Conservation (phyloP, 108 stramenopile genomes). For the Skeletonema potamos region DNA sequence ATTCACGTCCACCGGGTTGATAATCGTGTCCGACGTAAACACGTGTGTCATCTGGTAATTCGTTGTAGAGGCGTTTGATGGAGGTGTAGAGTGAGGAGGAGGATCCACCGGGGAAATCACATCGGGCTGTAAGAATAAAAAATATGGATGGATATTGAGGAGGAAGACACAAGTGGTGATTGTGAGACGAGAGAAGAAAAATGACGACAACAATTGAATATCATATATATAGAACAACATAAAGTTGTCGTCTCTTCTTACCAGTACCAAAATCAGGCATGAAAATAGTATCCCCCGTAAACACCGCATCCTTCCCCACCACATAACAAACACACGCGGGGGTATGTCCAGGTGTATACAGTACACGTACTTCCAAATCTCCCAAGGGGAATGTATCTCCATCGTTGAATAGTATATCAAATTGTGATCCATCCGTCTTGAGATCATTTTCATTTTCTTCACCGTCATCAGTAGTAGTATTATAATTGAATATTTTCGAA, state of each 20-base stretch:
- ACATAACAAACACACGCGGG: slow-evolving; percentile 53
- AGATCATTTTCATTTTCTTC: too few species aligned
- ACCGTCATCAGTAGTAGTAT: too few species aligned
- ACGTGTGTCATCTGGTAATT: slow-evolving; percentile 39
- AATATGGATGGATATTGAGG: too few species aligned
- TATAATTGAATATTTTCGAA: slow-evolving; percentile 38
- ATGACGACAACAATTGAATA: too few species aligned
- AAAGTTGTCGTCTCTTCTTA: too few species aligned
- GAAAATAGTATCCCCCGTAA: slow-evolving; percentile 53
- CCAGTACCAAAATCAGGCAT: slow-evolving; percentile 50
- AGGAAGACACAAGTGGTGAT: too few species aligned
- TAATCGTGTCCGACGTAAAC: slow-evolving; percentile 54
- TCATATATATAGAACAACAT: too few species aligned
- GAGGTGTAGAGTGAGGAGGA: slow-evolving; percentile 29
- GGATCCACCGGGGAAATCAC: slow-evolving; percentile 50
- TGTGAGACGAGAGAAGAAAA: too few species aligned
- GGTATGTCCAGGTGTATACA: slow-evolving; percentile 53
- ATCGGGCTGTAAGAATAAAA: too few species aligned
- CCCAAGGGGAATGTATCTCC: slow-evolving; percentile 40
- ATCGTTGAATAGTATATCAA: slow-evolving; percentile 41
- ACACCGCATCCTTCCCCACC: slow-evolving; percentile 28
- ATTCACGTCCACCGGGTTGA: slow-evolving; percentile 40
- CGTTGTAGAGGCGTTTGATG: slow-evolving; percentile 20
- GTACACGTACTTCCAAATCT: slow-evolving; percentile 5
- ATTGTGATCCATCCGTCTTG: slow-evolving; percentile 33